Evolutionary conservation across 805 yeast genomes (phyloP).

Genomic region (Kuraishia hungarica): DNA sequence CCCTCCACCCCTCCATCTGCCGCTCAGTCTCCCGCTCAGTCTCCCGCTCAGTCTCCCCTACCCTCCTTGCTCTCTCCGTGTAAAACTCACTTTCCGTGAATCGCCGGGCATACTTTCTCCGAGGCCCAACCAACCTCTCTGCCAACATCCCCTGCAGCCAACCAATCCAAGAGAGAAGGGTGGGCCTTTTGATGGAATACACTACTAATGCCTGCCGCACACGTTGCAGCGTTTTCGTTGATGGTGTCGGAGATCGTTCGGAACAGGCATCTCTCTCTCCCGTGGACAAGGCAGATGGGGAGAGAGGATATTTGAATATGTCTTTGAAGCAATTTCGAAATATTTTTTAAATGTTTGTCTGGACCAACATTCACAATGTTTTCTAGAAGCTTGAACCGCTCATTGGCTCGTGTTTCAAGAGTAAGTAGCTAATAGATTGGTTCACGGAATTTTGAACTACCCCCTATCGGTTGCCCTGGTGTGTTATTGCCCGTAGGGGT

Average conservation of each 20-base stretch:
- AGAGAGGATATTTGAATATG: not conserved
- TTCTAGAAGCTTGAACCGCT: constrained; percentile 6
- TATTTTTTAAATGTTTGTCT: not conserved
- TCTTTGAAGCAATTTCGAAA: not conserved
- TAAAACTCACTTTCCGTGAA: not conserved
- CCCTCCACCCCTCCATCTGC: not conserved
- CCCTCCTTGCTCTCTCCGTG: not conserved
- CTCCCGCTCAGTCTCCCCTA: not conserved
- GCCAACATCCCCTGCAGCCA: not conserved
- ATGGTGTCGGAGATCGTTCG: not conserved
- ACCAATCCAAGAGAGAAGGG: not conserved
- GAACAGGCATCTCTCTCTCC: not conserved
- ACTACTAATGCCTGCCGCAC: not conserved
- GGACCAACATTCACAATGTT: constrained; percentile 4
- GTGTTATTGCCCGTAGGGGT: no score
- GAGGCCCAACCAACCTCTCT: not conserved
- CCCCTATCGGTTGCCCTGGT: no score
- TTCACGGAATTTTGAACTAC: not conserved
- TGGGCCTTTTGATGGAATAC: not conserved
- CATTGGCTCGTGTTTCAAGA: constrained; percentile 6
- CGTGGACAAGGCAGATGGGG: not conserved
- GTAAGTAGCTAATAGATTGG: not conserved
- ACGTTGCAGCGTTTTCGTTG: not conserved
- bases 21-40: not conserved
- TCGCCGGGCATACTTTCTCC: not conserved